These are phyloP conservation scores for Aspergillus pseudotamarii DNA, from an alignment of 2,329 filamentous ascomycete genomes.

Conservation along the genomic window DNA sequence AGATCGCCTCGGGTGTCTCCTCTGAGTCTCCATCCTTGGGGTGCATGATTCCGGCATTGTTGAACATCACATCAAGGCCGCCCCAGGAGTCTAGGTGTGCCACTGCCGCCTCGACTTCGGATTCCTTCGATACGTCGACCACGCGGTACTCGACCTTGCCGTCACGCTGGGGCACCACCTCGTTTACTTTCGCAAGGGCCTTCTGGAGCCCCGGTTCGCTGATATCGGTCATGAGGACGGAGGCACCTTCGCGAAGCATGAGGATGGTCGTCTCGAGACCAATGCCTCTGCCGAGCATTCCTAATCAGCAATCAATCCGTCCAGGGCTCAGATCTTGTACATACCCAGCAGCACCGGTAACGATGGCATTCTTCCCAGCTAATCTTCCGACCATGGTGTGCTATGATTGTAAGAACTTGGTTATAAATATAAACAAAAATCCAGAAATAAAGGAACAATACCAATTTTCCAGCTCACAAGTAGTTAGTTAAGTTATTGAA, in stretches of 20 bases:
- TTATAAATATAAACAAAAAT: not conserved
- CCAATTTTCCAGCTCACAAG: too few relatives aligned
- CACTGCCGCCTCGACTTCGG: conserved; percentile 73
- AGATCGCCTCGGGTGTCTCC: conserved; percentile 84
- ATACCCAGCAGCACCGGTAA: conserved; percentile 26
- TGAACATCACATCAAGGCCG: conserved; percentile 90
- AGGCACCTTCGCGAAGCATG: conserved; percentile 85
- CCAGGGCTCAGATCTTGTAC: not conserved
- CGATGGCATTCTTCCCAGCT: conserved; percentile 26
- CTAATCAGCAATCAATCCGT: not conserved
- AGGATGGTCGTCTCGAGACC: conserved; percentile 90
- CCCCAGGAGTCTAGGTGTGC: conserved; percentile 80
- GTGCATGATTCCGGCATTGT: conserved; percentile 98
- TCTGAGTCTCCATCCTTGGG: conserved; percentile 77
- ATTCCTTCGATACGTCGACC: conserved; percentile 81
- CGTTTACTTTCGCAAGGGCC: conserved; percentile 73
- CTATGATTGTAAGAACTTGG: not conserved
- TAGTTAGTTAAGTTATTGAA: too few relatives aligned
- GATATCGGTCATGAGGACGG: conserved; percentile 83
- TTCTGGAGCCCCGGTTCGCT: conserved; percentile 76
- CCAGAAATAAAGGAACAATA: too few relatives aligned
- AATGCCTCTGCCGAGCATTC: conserved; percentile 66
- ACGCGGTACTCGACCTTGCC: conserved; percentile 31
- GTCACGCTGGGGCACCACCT: conserved; percentile 61
- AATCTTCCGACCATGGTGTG: conserved; percentile 25